Base-by-base conservation (phyloP, 176 grass and related monocot species). In the Aegilops speltoides region DNA sequence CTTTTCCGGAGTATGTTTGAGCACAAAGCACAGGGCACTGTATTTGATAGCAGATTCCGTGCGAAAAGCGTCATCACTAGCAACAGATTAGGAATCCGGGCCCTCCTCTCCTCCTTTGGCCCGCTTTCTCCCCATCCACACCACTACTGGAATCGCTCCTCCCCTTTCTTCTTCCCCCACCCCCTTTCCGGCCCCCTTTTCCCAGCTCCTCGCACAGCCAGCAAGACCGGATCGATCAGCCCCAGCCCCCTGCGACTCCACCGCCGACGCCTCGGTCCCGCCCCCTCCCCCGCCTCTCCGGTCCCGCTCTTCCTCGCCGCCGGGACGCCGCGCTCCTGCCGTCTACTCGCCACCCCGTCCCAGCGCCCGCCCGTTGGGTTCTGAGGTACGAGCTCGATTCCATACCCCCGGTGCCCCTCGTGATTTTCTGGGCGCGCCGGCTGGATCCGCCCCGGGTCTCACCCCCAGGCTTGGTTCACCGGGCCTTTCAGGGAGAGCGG, bases 21-120 rank as follows among this genome's bases (percentile, higher is more conserved):
- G 6, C 13, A 29, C 0, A 73, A 50, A 17, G 26, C 28, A 52
- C 5, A 76, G 73, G 73, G 43, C 8, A 31, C 73, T 76, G 73
- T 76, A 20, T 52, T 76, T 76, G 73, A 76, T 22, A 77, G 74
- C 74, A 77, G 74, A 77, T 77, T 77, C 74, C 28, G 46, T 12
- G 74, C 74, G 19, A 54, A 77, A 77, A 77, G 74, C 46, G 46
- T 56, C 73, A 76, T 76, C 73, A 56, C 73, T 38, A 60, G 81
- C 68, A 37, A 33, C 38, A 16, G 48, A 83, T 83, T 83, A 83
- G 65, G 81, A 83, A 59, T 83, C 67, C 32, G 54, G 76, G 76
- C 22, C 56, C 52, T 31, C 3, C 0, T 1, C 10, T 36, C 8
- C 14, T 52, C 48, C 48, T 17, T 48, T 29, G 45, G 19, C 29